A percentile compares a stretch with the other conserved stretches of the same genome.
phyloP scores from a whole-genome alignment of 1,139 yeast genomes.

The Pneumocystis wakefieldiae region DNA sequence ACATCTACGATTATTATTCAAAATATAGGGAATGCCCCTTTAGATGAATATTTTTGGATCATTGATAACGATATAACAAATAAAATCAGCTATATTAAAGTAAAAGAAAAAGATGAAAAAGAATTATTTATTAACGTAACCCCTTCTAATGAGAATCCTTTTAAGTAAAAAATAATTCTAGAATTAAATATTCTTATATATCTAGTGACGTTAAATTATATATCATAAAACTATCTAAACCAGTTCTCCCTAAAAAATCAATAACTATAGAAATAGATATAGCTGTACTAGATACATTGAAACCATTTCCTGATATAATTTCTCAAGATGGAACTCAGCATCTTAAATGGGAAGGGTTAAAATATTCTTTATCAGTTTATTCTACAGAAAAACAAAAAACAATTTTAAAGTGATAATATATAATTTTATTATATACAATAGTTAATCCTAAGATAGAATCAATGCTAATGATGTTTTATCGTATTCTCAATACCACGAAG shows the following conservation, averaged over 20 bases:
- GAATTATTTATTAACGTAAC: conserved; percentile 7
- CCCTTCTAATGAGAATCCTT: conserved; percentile 3
- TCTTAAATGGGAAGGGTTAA: conserved; percentile 40
- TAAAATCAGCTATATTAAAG: conserved; percentile 34
- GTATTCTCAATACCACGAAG: neutral
- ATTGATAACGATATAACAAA: conserved; percentile 26
- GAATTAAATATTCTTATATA: neutral
- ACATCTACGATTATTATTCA: conserved; percentile 38
- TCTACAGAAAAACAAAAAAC: conserved; percentile 38
- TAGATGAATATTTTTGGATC: conserved; percentile 42
- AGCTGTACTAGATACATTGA: conserved; percentile 35
- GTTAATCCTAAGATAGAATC: neutral
- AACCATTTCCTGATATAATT: conserved; percentile 51
- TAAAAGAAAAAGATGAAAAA: conserved; percentile 16
- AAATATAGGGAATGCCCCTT: conserved; percentile 45
- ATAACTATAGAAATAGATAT: conserved; percentile 35
- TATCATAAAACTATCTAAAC: conserved; percentile 42
- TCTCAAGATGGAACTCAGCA: conserved; percentile 49
- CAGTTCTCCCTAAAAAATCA: conserved; percentile 45
- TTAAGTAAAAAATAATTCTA: neutral
- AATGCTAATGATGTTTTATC: neutral
- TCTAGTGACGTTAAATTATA: conserved; percentile 21
- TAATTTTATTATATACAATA: neutral
- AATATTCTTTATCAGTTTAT: conserved; percentile 51
- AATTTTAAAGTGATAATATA: conserved; percentile 16